Conservation (phyloP, 2,329 filamentous ascomycete species). For the Berkeleyomyces basicola region DNA sequence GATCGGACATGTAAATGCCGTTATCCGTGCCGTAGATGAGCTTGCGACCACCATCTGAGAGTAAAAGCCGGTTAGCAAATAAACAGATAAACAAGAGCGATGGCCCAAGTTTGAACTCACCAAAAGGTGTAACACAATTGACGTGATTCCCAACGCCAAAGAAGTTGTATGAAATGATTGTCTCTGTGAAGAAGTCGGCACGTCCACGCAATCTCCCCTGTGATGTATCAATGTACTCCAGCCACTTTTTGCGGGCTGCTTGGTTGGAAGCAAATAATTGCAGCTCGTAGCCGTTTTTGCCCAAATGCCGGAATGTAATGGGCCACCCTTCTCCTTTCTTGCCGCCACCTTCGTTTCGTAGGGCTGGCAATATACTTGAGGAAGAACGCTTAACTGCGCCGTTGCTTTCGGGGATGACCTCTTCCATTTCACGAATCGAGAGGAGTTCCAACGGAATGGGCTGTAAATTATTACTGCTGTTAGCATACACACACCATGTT, state of each 20-base stretch:
- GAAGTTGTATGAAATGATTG: constrained; percentile 40
- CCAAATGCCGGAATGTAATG: constrained; percentile 89
- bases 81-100: not conserved
- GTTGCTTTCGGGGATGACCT: constrained; percentile 59
- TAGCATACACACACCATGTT: constrained; percentile 1
- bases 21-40: constrained; percentile 87
- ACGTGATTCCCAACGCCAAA: constrained; percentile 59
- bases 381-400: constrained; percentile 76
- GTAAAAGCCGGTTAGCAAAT: constrained; percentile 14
- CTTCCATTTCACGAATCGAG: constrained; percentile 92
- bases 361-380: constrained; percentile 56
- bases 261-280: constrained; percentile 77
- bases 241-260: constrained; percentile 84
- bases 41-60: constrained; percentile 76
- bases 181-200: constrained; percentile 78
- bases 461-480: constrained; percentile 22
- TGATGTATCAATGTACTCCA: constrained; percentile 84
- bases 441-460: constrained; percentile 89
- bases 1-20: constrained; percentile 82
- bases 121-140: constrained; percentile 86
- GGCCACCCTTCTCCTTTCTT: constrained; percentile 65
- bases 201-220: constrained; percentile 76
- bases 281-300: constrained; percentile 86
- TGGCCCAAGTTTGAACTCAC: constrained; percentile 32
- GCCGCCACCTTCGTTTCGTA: constrained; percentile 30